Evolutionary conservation across 2,329 filamentous ascomycete genomes (phyloP).

Genomic region (Pseudocercospora vitis): DNA sequence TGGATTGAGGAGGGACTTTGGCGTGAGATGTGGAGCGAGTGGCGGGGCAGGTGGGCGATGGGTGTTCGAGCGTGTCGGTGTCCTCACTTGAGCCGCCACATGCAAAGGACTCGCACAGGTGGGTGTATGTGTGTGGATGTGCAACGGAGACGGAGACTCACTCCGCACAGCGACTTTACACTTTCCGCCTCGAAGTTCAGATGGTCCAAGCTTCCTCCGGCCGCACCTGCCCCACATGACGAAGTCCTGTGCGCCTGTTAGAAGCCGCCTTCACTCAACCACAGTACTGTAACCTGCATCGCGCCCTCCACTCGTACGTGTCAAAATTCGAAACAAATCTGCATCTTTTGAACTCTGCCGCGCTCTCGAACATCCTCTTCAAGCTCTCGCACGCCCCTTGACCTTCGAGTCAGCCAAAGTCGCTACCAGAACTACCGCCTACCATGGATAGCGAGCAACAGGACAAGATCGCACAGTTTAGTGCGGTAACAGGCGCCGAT

Average conservation of each 20-base stretch:
- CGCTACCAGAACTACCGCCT: no score
- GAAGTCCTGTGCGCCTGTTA: slow-evolving; percentile 8
- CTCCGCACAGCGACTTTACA: background rate
- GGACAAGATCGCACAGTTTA: slow-evolving; percentile 40
- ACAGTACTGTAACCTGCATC: no score
- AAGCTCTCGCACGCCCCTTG: background rate
- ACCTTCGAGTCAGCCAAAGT: slow-evolving; percentile 8
- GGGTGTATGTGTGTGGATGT: background rate
- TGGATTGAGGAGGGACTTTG: background rate
- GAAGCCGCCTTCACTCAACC: no score
- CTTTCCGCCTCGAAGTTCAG: no score
- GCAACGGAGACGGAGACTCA: slow-evolving; percentile 10
- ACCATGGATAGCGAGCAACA: slow-evolving; percentile 37
- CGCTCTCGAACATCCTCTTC: background rate
- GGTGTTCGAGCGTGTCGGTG: background rate
- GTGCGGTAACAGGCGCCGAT: slow-evolving; percentile 39
- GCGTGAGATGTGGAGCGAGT: background rate
- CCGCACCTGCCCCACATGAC: no score
- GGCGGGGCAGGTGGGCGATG: background rate
- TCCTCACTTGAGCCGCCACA: background rate
- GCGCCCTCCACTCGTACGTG: no score
- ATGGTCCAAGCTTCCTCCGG: background rate
- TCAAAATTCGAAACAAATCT: no score
- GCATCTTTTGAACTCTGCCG: no score
- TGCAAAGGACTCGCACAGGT: background rate